A percentile compares a stretch with the other conserved stretches of the same genome.
Conservation (phyloP, 306 rosid species). For the Malus sieversii region DNA sequence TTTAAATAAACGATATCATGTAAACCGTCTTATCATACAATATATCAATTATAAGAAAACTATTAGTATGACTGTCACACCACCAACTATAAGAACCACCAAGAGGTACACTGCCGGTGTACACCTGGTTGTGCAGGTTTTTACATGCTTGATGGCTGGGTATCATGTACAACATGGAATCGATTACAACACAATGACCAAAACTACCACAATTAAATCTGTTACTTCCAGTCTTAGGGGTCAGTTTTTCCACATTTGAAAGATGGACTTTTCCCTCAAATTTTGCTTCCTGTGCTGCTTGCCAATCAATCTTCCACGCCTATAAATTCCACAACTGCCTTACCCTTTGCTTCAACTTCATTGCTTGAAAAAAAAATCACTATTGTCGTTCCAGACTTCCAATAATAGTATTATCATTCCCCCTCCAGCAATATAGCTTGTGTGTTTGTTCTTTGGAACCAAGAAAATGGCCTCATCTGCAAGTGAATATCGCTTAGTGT, state of each 20-base stretch:
- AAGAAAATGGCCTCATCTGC: constrained; percentile 7
- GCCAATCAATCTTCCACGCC: background rate
- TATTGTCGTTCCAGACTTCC: background rate
- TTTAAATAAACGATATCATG: too few species aligned
- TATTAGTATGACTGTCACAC: too few species aligned
- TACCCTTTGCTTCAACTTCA: background rate
- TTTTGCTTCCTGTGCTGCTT: background rate
- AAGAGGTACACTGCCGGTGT: background rate
- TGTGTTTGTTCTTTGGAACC: background rate
- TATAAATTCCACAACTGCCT: background rate
- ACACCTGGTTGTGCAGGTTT: constrained; percentile 19
- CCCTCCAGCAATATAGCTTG: background rate
- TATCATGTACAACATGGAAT: constrained; percentile 20
- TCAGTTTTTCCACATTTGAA: constrained; percentile 12
- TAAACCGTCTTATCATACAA: too few species aligned
- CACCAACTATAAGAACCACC: background rate
- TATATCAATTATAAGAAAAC: too few species aligned
- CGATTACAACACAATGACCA: constrained; percentile 28
- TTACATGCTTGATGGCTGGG: background rate
- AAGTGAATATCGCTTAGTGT: constrained; percentile 15
- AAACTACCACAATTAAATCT: background rate
- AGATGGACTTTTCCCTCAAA: constrained; percentile 17
- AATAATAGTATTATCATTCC: background rate
- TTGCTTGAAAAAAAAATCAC: background rate
- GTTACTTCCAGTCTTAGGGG: background rate